Conservation (phyloP, 2,329 filamentous ascomycete species). For the Talaromyces sp. region DNA sequence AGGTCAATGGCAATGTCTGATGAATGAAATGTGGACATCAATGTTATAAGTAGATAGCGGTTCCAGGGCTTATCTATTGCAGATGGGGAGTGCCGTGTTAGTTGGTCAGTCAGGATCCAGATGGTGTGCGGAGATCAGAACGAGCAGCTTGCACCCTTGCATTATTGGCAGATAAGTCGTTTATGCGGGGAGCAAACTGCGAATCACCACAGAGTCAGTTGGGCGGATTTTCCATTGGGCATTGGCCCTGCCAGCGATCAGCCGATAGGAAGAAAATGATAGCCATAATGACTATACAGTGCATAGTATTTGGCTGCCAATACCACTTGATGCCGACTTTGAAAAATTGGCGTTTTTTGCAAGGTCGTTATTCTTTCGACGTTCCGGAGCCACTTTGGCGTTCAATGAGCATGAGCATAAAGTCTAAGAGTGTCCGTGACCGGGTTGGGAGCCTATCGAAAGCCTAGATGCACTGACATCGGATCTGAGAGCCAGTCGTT, state of each 20-base stretch:
- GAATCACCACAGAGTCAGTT: constrained; percentile 14
- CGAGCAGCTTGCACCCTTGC: background rate
- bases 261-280: constrained; percentile 7
- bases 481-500: constrained; percentile 10
- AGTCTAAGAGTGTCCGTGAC: background rate
- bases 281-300: constrained; percentile 4
- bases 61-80: constrained; percentile 13
- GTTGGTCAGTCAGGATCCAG: constrained; percentile 14
- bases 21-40: constrained; percentile 11
- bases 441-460: background rate
- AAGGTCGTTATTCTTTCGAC: background rate
- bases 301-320: background rate
- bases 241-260: constrained; percentile 14
- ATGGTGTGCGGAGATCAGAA: constrained; percentile 18
- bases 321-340: background rate
- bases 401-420: background rate
- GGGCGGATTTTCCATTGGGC: constrained; percentile 16
- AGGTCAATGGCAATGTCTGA: background rate
- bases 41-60: constrained; percentile 12
- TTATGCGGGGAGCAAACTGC: constrained; percentile 10
- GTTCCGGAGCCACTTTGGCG: background rate
- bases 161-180: constrained; percentile 17
- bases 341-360: background rate
- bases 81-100: constrained; percentile 9
- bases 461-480: constrained; percentile 7